Evolutionary conservation across 306 rosid species (phyloP).

Genomic region (Castanea mollissima): DNA sequence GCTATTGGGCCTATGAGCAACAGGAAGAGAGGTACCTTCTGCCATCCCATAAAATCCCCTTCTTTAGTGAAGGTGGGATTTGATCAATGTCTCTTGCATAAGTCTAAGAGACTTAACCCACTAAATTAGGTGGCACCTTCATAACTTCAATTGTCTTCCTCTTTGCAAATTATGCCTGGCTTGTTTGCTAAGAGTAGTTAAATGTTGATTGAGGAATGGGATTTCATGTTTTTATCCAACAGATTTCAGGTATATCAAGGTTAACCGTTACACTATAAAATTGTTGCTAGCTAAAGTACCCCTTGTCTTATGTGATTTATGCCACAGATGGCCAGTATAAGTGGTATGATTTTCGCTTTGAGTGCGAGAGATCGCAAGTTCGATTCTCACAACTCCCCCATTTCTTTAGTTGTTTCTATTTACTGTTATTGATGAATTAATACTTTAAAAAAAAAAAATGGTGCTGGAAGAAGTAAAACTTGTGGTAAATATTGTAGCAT

Average conservation of each 20-base stretch:
- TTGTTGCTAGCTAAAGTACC: slow-evolving; percentile 6
- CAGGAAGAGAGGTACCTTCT: not conserved
- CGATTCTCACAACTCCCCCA: too few species aligned
- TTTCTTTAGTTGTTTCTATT: too few species aligned
- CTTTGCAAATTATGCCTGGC: not conserved
- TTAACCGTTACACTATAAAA: not conserved
- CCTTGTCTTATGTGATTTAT: slow-evolving; percentile 4
- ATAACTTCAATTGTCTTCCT: not conserved
- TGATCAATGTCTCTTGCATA: not conserved
- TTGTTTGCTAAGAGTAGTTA: not conserved
- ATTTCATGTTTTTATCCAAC: not conserved
- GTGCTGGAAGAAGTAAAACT: slow-evolving; percentile 3
- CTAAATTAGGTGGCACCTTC: not conserved
- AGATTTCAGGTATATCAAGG: not conserved
- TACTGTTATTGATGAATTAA: too few species aligned
- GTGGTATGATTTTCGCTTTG: not conserved
- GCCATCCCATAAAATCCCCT: not conserved
- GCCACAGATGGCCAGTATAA: not conserved
- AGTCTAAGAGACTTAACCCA: not conserved
- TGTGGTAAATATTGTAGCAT: not conserved
- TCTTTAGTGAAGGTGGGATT: not conserved
- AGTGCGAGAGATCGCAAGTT: too few species aligned
- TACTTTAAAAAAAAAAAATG: too few species aligned
- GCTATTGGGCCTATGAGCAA: not conserved
- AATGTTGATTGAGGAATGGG: not conserved